Percentiles rank a stretch among this genome's conserved stretches.
Conservation (phyloP, 2,329 filamentous ascomycete genomes). For the Anisogramma anomala region DNA sequence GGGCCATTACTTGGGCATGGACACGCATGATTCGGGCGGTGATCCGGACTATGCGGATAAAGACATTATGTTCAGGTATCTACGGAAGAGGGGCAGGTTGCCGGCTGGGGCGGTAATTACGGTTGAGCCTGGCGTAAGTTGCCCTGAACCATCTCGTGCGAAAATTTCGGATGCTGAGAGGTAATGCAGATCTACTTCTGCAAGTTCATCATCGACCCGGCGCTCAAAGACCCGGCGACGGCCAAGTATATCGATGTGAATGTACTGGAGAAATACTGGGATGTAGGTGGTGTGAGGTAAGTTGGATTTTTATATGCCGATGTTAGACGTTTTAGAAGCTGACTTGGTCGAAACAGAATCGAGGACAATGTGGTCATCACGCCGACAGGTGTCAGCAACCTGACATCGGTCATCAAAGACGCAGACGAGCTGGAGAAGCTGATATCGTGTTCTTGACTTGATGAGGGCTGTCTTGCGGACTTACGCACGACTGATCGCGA, state of each 20-base stretch:
- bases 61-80: conserved; percentile 77
- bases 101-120: conserved; percentile 79
- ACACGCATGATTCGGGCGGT: conserved; percentile 79
- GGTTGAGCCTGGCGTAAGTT: conserved; percentile 76
- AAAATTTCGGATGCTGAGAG: background rate
- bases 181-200: conserved; percentile 70
- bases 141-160: background rate
- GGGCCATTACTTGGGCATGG: conserved; percentile 84
- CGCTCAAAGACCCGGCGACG: conserved; percentile 59
- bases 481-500: too few species aligned
- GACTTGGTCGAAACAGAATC: conserved; percentile 27
- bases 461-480: background rate
- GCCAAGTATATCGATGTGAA: conserved; percentile 63
- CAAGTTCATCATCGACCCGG: conserved; percentile 75
- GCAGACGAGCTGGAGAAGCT: conserved; percentile 46
- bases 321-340: background rate
- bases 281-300: conserved; percentile 62
- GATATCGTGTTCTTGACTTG: conserved; percentile 24
- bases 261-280: conserved; percentile 70
- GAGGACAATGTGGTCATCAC: conserved; percentile 57
- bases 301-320: conserved; percentile 18
- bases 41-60: conserved; percentile 66
- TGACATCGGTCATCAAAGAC: conserved; percentile 54
- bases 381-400: conserved; percentile 46
- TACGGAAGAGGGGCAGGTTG: conserved; percentile 64